Percentiles rank a stretch among this genome's conserved stretches.
These are phyloP conservation scores for Apophysomyces sp. DNA, from an alignment of 371 early-diverging fungal species.

Conservation along the genomic window DNA sequence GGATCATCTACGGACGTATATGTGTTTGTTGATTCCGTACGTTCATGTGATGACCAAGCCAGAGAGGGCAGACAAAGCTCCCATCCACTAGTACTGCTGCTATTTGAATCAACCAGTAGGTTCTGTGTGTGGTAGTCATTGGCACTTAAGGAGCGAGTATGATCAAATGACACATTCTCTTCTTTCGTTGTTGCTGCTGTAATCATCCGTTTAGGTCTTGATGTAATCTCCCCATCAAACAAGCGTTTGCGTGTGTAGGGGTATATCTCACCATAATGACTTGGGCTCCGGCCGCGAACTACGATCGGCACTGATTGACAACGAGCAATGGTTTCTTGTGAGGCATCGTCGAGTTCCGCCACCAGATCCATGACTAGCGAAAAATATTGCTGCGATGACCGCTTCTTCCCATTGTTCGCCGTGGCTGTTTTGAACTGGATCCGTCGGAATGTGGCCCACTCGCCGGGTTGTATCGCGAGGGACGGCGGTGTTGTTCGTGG, in stretches of 20 bases:
- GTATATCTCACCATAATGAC: slow-evolving; percentile 69
- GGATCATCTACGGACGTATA: background rate
- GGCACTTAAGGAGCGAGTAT: background rate
- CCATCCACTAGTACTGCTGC: background rate
- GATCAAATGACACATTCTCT: background rate
- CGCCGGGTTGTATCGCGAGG: slow-evolving; percentile 52
- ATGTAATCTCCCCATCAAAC: background rate
- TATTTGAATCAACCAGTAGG: background rate
- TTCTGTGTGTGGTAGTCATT: background rate
- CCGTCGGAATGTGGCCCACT: slow-evolving; percentile 74
- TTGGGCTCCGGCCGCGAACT: slow-evolving; percentile 87
- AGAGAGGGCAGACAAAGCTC: background rate
- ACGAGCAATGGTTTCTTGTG: slow-evolving; percentile 51
- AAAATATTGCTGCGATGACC: slow-evolving; percentile 85
- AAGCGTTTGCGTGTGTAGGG: slow-evolving; percentile 6
- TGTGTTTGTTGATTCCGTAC: background rate
- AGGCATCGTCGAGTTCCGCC: slow-evolving; percentile 50
- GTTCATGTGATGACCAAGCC: background rate
- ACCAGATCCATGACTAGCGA: slow-evolving; percentile 61
- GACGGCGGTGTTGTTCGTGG: slow-evolving; percentile 69
- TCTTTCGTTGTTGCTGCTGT: background rate
- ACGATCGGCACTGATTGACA: slow-evolving; percentile 73
- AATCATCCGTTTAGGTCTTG: background rate
- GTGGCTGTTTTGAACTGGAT: slow-evolving; percentile 92
- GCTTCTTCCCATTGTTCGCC: slow-evolving; percentile 82